These are phyloP conservation scores for Ustilago cynodontis DNA, from an alignment of 1,284 basidiomycete genomes.

Conservation along the genomic window DNA sequence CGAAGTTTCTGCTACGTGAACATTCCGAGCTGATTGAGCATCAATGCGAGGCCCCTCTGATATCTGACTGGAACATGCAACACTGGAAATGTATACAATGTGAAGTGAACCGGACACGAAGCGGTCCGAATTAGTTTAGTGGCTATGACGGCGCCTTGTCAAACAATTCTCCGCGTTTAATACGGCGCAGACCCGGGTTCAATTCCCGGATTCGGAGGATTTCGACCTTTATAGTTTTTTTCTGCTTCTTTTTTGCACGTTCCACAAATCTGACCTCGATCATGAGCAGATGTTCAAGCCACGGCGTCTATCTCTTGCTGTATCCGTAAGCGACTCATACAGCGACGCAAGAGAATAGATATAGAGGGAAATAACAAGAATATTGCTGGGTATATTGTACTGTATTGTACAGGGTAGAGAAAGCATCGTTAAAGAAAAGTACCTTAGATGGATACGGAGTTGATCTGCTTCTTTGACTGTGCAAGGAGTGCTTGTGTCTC, in stretches of 20 bases:
- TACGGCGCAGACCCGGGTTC: slow-evolving; percentile 60
- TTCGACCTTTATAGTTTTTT: slow-evolving; percentile 17
- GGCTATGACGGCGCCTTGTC: slow-evolving; percentile 63
- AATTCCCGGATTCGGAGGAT: slow-evolving; percentile 59
- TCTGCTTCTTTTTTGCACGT: neutral
- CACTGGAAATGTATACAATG: slow-evolving; percentile 3
- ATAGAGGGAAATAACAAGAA: neutral
- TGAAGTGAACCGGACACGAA: accelerated
- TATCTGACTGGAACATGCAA: too few species aligned
- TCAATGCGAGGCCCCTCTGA: too few species aligned
- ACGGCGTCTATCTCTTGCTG: neutral
- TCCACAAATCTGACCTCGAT: neutral
- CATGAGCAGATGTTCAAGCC: neutral
- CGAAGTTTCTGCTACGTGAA: too few species aligned
- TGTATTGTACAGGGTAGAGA: neutral
- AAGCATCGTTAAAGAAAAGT: neutral
- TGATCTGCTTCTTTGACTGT: slow-evolving; percentile 34
- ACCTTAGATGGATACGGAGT: slow-evolving; percentile 23
- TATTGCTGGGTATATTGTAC: slow-evolving; percentile 24
- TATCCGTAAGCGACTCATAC: neutral
- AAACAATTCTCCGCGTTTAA: slow-evolving; percentile 32
- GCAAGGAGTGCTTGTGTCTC: slow-evolving; percentile 40
- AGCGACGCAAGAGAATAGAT: neutral
- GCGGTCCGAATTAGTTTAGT: slow-evolving; percentile 61
- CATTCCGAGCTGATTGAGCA: too few species aligned